These are phyloP conservation scores for Ustilago shanxiensis DNA, from an alignment of 1,284 basidiomycete species.

Conservation along the genomic window DNA sequence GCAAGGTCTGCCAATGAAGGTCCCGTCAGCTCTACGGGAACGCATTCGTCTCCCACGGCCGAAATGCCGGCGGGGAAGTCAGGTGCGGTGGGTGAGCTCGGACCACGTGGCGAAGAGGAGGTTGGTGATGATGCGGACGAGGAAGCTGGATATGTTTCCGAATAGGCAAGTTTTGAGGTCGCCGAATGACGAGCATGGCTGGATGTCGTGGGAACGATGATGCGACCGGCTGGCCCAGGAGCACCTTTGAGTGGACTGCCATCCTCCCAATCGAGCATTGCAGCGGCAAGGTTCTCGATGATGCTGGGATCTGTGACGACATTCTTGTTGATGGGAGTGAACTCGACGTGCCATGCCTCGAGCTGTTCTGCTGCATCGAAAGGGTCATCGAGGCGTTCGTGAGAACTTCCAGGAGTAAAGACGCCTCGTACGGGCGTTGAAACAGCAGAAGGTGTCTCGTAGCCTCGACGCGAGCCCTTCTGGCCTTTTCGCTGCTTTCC, in stretches of 20 bases:
- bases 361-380: slow-evolving; percentile 56
- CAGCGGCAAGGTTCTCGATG: slow-evolving; percentile 37
- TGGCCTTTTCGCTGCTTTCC: slow-evolving; percentile 45
- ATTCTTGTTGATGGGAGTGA: slow-evolving; percentile 61
- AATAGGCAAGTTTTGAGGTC: slow-evolving; percentile 12
- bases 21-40: slow-evolving; percentile 57
- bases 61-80: slow-evolving; percentile 40
- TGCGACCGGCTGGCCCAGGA: slow-evolving; percentile 23
- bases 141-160: slow-evolving; percentile 15
- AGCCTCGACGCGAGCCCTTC: slow-evolving; percentile 33
- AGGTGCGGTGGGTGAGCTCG: slow-evolving; percentile 16
- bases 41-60: slow-evolving; percentile 59
- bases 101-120: slow-evolving; percentile 22
- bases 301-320: slow-evolving; percentile 49
- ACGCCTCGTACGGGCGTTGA: slow-evolving; percentile 37
- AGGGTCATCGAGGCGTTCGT: slow-evolving; percentile 48
- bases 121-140: slow-evolving; percentile 35
- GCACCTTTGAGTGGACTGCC: slow-evolving; percentile 45
- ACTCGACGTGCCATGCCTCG: slow-evolving; percentile 68
- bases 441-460: slow-evolving; percentile 36
- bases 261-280: slow-evolving; percentile 52
- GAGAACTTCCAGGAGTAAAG: slow-evolving; percentile 35
- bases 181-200: slow-evolving; percentile 5
- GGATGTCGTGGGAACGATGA: slow-evolving; percentile 29
- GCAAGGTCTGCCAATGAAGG: slow-evolving; percentile 44